Evolutionary conservation across 306 rosid species (phyloP), one percentile per base, ranked within the genome.

Genomic region (Vigna reflexopilosa): DNA sequence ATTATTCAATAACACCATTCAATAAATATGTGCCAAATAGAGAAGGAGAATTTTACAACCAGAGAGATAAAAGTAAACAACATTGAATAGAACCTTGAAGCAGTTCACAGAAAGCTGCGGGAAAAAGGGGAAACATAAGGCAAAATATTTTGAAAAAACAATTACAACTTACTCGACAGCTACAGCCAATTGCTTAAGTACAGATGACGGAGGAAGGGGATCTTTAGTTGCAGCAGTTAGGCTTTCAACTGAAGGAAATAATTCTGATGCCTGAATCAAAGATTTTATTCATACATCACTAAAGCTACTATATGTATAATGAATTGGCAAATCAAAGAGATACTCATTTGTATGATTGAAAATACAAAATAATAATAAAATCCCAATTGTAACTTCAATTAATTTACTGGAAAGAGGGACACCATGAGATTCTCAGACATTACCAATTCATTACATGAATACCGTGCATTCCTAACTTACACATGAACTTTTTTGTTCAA

Each of bases 91-190:
- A 81, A 75, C 15, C 15, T 67, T 64, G 28, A 16, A 77, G 45
- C 51, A 70, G 71, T 61, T 54, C 75, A 68, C 67, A 67, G 58
- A 69, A 47, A 75, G 57, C 14, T 14, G 63, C 26, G 72, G 75
- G 70, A 71, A 76, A 73, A 13, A 0, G 36, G 72, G 67, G 52
- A 70, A 77, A 32, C 30, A 42, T 20, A 77, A 68, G 38, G 78
- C 12, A 67, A 82, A 61, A 77, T 79, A 80, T 11, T 30, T 47
- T 63, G 51, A 78, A 64, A 63, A 67, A 63, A 49, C 55, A 76
- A 65, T 57, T 52, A 71, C 59, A 81, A 89, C 99, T 91, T 88
- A 96, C 99, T 96, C 96, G 58, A 91, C 83, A 82, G 96, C 98
- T 56, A 78, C 50, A 77, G 97, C 96, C 93, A 96, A 70, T 81